These are phyloP conservation scores for Westerdykella aurantiaca DNA, from an alignment of 2,329 filamentous ascomycete genomes.

Conservation along the genomic window DNA sequence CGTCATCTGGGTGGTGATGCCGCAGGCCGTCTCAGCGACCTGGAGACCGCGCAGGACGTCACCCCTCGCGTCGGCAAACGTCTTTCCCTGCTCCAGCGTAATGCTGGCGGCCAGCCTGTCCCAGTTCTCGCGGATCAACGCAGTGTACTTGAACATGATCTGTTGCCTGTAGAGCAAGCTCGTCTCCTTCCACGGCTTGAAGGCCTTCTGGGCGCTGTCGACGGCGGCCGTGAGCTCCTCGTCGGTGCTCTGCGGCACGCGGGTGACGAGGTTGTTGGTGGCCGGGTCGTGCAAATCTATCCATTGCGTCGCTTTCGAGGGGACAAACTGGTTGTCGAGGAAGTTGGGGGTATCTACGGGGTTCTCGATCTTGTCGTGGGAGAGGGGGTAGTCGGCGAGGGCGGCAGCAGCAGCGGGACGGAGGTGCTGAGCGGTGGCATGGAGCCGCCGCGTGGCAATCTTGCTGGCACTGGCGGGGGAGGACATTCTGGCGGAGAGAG, in stretches of 20 bases:
- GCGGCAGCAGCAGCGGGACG: slow-evolving; percentile 46
- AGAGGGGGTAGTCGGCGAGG: slow-evolving; percentile 57
- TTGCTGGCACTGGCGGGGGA: slow-evolving; percentile 32
- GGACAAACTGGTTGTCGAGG: slow-evolving; percentile 70
- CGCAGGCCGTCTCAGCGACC: slow-evolving; percentile 77
- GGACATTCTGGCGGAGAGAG: slow-evolving; percentile 37
- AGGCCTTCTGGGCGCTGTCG: slow-evolving; percentile 69
- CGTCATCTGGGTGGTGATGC: slow-evolving; percentile 73
- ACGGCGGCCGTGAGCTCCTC: slow-evolving; percentile 70
- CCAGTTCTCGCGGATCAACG: slow-evolving; percentile 76
- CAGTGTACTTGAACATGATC: slow-evolving; percentile 83
- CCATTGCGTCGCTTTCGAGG: slow-evolving; percentile 63
- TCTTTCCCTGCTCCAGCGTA: slow-evolving; percentile 84
- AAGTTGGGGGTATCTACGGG: slow-evolving; percentile 74
- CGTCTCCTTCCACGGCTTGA: slow-evolving; percentile 65
- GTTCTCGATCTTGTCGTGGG: slow-evolving; percentile 63
- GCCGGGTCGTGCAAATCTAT: slow-evolving; percentile 78
- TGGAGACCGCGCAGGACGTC: slow-evolving; percentile 78
- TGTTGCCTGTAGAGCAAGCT: slow-evolving; percentile 70
- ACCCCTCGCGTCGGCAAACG: slow-evolving; percentile 73
- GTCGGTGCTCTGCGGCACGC: slow-evolving; percentile 75
- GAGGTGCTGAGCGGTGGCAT: slow-evolving; percentile 52
- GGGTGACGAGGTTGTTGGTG: slow-evolving; percentile 78
- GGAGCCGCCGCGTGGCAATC: slow-evolving; percentile 44
- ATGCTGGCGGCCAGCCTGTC: slow-evolving; percentile 79